These are phyloP conservation scores for Paralagenidium karlingii DNA, from an alignment of 352 stramenopile species.

Conservation along the genomic window DNA sequence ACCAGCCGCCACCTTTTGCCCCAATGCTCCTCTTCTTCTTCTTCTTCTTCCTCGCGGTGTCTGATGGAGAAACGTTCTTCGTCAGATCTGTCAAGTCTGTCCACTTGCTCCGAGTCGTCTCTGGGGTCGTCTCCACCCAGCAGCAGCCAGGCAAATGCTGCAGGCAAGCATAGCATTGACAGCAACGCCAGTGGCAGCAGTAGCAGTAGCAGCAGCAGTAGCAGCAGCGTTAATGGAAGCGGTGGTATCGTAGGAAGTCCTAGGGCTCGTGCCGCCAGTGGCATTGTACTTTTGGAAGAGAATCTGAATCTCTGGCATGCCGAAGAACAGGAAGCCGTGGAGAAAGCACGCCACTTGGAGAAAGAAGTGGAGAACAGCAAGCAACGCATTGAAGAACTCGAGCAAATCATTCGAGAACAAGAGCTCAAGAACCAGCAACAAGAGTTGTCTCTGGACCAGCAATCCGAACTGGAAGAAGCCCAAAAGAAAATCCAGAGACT, in stretches of 20 bases:
- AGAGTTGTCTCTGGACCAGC: conserved; percentile 38
- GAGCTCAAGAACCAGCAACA: conserved; percentile 43
- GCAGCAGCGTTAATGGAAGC: conserved; percentile 3
- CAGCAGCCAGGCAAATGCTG: too few species aligned
- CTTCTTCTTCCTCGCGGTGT: too few species aligned
- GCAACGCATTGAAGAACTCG: conserved; percentile 37
- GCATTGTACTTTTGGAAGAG: too few species aligned
- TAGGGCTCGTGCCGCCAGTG: too few species aligned
- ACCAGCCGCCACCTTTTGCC: too few species aligned
- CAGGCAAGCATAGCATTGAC: too few species aligned
- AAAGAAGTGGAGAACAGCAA: conserved; percentile 56
- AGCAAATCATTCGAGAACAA: conserved; percentile 36
- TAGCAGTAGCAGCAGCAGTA: background rate
- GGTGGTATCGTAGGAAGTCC: background rate
- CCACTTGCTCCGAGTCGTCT: background rate
- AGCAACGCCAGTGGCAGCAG: too few species aligned
- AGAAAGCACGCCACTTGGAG: conserved; percentile 45
- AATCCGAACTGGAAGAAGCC: conserved; percentile 40
- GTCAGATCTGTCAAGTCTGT: background rate
- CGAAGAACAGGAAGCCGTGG: conserved; percentile 46
- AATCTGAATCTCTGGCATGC: too few species aligned
- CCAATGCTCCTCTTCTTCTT: too few species aligned
- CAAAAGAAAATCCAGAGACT: conserved; percentile 35
- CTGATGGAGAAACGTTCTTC: too few species aligned
- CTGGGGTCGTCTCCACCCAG: conserved; percentile 4